phyloP scores from a whole-genome alignment of 352 stramenopile species.

The Pythium sp. region DNA sequence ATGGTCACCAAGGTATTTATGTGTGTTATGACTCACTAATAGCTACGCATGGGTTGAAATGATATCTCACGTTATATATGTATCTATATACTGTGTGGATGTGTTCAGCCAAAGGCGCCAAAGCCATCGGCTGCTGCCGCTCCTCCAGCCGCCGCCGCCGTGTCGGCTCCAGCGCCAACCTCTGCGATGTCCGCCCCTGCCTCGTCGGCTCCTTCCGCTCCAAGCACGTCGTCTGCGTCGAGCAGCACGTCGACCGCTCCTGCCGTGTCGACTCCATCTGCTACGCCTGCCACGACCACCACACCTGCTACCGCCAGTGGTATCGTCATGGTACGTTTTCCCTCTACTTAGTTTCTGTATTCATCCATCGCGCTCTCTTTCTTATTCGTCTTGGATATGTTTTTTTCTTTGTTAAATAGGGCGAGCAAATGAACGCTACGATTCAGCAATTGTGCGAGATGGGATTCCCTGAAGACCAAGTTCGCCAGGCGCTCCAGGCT shows the following conservation, averaged over 20 bases:
- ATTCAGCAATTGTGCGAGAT: slow-evolving; percentile 84
- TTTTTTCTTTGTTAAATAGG: slow-evolving; percentile 13
- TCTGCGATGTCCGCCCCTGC: slow-evolving; percentile 25
- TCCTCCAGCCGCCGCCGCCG: slow-evolving; percentile 27
- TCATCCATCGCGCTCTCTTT: not conserved
- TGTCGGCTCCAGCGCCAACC: slow-evolving; percentile 10
- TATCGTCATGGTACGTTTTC: slow-evolving; percentile 23
- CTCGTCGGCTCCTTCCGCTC: slow-evolving; percentile 26
- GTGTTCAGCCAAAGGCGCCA: slow-evolving; percentile 50
- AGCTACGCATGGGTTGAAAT: slow-evolving; percentile 1
- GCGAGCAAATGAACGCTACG: slow-evolving; percentile 47
- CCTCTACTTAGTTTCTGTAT: not conserved
- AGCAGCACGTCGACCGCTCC: slow-evolving; percentile 56
- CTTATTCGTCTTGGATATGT: not conserved
- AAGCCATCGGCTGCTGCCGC: slow-evolving; percentile 34
- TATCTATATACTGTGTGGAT: not conserved
- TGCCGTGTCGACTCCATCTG: slow-evolving; percentile 67
- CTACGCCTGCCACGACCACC: slow-evolving; percentile 37
- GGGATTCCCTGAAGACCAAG: slow-evolving; percentile 87
- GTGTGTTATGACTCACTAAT: not conserved
- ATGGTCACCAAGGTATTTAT: slow-evolving; percentile 77
- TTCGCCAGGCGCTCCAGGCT: slow-evolving; percentile 65
- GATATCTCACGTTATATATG: not conserved
- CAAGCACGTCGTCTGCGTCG: slow-evolving; percentile 70
- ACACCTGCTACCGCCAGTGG: slow-evolving; percentile 21